Percentiles rank a stretch among this genome's conserved stretches.
These are phyloP conservation scores for Colletotrichum sp. DNA, from an alignment of 2,329 filamentous ascomycete genomes.

Conservation along the genomic window DNA sequence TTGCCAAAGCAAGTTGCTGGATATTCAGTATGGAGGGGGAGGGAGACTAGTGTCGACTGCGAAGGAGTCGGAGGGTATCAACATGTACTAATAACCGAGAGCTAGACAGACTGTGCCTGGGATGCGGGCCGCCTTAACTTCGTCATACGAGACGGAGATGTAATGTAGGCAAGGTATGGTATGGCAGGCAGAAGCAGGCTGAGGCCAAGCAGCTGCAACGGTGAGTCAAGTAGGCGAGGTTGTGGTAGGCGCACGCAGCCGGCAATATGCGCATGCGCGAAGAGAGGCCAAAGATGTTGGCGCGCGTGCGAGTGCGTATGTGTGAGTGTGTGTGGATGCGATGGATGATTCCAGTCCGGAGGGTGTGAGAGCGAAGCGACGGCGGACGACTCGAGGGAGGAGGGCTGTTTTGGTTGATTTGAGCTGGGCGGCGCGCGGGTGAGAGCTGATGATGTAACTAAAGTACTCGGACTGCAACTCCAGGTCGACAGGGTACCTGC, in stretches of 20 bases:
- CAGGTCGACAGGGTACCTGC: slow-evolving; percentile 6
- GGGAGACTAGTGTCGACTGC: not conserved
- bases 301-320: not conserved
- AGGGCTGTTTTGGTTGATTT: not conserved
- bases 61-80: slow-evolving; percentile 2
- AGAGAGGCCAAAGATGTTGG: not conserved
- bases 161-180: not conserved
- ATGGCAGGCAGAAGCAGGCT: slow-evolving; percentile 13
- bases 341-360: not conserved
- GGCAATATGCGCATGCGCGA: not conserved
- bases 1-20: not conserved
- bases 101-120: not conserved
- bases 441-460: slow-evolving; percentile 19
- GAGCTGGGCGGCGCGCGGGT: not conserved
- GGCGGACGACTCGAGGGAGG: not conserved
- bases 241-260: not conserved
- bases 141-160: slow-evolving; percentile 9
- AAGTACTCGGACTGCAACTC: slow-evolving; percentile 16
- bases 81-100: slow-evolving; percentile 1
- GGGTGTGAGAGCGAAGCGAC: not conserved
- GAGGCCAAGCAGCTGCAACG: slow-evolving; percentile 10
- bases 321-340: not conserved
- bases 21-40: not conserved
- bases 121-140: not conserved
- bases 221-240: slow-evolving; percentile 8